phyloP scores from a whole-genome alignment of 78 protist genomes.

The Dictyostelium discoideum region dicty_2.7 NC_007088.5:3503001-3503500 shows the following conservation, averaged over 20 bases:
- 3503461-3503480: no score
- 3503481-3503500: no score
- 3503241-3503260: background rate
- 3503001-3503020: slow-evolving; percentile 21
- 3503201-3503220: slow-evolving; percentile 36
- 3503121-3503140: slow-evolving; percentile 55
- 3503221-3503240: slow-evolving; percentile 37
- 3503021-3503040: slow-evolving; percentile 43
- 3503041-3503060: background rate
- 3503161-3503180: slow-evolving; percentile 62
- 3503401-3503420: background rate
- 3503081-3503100: no score
- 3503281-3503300: slow-evolving; percentile 11
- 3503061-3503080: no score
- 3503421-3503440: no score
- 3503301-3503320: slow-evolving; percentile 2
- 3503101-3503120: no score
- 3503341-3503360: background rate
- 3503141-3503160: slow-evolving; percentile 67
- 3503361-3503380: background rate
- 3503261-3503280: background rate
- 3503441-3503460: no score
- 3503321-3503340: background rate
- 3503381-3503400: no score
- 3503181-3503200: slow-evolving; percentile 51